Base-by-base conservation (phyloP, 306 rosid genomes). In the Acacia confusa region DNA sequence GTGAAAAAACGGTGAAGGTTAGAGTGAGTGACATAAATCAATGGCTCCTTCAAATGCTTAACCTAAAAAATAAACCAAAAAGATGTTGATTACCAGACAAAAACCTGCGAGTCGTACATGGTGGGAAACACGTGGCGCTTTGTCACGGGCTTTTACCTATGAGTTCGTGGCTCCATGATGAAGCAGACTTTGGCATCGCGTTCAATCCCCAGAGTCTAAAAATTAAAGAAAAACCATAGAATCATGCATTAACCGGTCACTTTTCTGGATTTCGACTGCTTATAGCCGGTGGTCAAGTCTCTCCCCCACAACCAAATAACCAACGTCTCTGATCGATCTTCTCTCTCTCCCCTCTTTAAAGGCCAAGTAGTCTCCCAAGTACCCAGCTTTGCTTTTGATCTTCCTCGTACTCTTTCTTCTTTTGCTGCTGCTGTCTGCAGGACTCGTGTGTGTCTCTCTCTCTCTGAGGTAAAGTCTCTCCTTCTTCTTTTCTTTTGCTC, bases 241-340 rank as follows among this genome's bases (percentile, higher is more conserved):
- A 22, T 57, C 30, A 55, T 9, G 27, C 10, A 50, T 57, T 7
- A 57, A 10, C 22, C 6, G 2, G 32, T 66, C 86, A 12, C 43
- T 64, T 71, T 30, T 65, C n/a, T 57, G 61, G 47, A 32, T 12
- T 25, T 73, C 36, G 74, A 87, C 87, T 12, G 85, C 78, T 78
- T 77, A 84, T 74, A 76, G 45, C 82, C 78, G 70, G 83, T 79
- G 41, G 19, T 15, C 3, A 75, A 50, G 6, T 52, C 34, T 28
- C 5, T 5, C 22, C 1, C 17, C 1, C 11, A 2, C 27, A 11
- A 77, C 13, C 40, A 36, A 36, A 6, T 6, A 36, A 44, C 60
- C 86, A 58, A 87, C 84, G 88, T 91, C 83, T 77, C 50, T 0
- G 48, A 36, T 80, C 69, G 24, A 53, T 74, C 83, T 45, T 57